Conservation (phyloP, 176 grass and related monocot genomes). For the Juncus effusus region DNA sequence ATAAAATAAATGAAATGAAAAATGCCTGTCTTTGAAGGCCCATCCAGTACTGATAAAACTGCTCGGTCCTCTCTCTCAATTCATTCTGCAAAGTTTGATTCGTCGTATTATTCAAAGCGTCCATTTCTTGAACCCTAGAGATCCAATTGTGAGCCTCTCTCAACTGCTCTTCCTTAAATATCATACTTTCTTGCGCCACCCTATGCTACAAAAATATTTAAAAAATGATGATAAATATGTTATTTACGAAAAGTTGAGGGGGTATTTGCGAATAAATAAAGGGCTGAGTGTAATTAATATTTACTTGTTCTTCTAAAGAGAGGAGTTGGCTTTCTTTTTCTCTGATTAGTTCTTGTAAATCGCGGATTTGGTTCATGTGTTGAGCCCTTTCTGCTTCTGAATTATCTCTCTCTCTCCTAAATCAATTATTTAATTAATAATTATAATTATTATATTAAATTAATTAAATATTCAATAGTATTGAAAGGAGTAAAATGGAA, state of each 20-base stretch:
- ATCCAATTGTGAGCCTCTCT: slow-evolving; percentile 96
- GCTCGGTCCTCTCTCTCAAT: slow-evolving; percentile 78
- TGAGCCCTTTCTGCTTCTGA: slow-evolving; percentile 86
- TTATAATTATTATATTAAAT: slow-evolving; percentile 4
- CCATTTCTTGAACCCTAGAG: slow-evolving; percentile 87
- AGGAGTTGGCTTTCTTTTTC: slow-evolving; percentile 86
- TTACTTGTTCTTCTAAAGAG: slow-evolving; percentile 90
- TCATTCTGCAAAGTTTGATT: slow-evolving; percentile 78
- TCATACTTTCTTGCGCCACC: slow-evolving; percentile 80
- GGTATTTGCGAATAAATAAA: not conserved
- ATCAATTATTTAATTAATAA: slow-evolving; percentile 16
- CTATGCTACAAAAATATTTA: slow-evolving; percentile 61
- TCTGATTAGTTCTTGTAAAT: slow-evolving; percentile 72
- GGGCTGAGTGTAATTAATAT: not conserved
- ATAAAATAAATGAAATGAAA: not conserved
- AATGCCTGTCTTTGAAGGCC: slow-evolving; percentile 75
- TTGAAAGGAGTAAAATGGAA: slow-evolving; percentile 15
- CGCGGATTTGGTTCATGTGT: slow-evolving; percentile 82
- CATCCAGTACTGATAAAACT: slow-evolving; percentile 92
- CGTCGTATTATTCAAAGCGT: slow-evolving; percentile 64
- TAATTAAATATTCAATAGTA: not conserved
- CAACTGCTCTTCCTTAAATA: slow-evolving; percentile 97
- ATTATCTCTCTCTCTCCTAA: slow-evolving; percentile 92
- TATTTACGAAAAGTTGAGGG: not conserved
- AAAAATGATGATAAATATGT: not conserved